A percentile compares a stretch with the other conserved stretches of the same genome.
These are phyloP conservation scores for Astrothelium macrocarpum DNA, from an alignment of 495 filamentous ascomycete species.

Conservation along the genomic window DNA sequence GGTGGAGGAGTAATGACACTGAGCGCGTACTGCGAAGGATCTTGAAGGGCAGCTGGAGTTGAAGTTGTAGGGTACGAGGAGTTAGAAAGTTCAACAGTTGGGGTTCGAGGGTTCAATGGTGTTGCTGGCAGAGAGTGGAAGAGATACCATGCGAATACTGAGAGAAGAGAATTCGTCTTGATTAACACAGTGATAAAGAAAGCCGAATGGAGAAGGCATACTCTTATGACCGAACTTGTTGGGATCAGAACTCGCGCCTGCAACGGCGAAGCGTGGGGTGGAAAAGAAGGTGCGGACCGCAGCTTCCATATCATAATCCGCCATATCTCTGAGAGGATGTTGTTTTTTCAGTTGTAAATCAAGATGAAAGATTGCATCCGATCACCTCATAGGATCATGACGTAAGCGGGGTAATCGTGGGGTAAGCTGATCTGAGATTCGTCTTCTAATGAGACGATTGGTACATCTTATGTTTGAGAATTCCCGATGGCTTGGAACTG, in stretches of 20 bases:
- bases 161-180: constrained; percentile 4
- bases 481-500: not conserved
- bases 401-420: not conserved
- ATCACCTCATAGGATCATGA: not conserved
- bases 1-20: constrained; percentile 80
- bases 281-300: constrained; percentile 72
- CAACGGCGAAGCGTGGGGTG: constrained; percentile 75
- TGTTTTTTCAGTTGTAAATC: not conserved
- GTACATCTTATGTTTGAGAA: not conserved
- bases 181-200: too few relatives aligned
- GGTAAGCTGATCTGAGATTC: too few relatives aligned
- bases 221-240: constrained; percentile 88
- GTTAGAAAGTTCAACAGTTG: not conserved
- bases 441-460: too few relatives aligned
- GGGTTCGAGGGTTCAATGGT: constrained; percentile 64
- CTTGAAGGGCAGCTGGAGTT: constrained; percentile 51
- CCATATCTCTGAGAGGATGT: not conserved
- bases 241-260: constrained; percentile 76
- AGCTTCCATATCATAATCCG: constrained; percentile 36
- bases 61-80: constrained; percentile 21
- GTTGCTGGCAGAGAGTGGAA: constrained; percentile 63
- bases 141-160: constrained; percentile 87
- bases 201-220: too few relatives aligned
- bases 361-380: not conserved
- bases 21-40: constrained; percentile 61